Evolutionary conservation across 1,284 basidiomycete genomes (phyloP).

Genomic region (Chalciporus piperatoides): DNA sequence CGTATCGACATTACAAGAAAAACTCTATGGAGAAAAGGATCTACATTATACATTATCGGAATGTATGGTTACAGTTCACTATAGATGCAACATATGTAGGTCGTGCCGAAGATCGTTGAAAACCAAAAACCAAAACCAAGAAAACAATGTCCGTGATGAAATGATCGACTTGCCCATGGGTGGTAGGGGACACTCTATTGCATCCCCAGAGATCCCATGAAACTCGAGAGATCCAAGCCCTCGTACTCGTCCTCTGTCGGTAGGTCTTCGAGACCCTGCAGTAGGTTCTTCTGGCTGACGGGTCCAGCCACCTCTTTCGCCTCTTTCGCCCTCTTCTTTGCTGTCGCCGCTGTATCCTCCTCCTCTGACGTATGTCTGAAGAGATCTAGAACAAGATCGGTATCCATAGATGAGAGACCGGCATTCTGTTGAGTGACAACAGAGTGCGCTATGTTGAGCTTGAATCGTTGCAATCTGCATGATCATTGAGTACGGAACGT

Average conservation of each 20-base stretch:
- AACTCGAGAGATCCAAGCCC: conserved; percentile 77
- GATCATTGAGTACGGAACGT: conserved; percentile 16
- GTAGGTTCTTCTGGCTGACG: conserved; percentile 70
- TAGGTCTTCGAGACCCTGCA: conserved; percentile 85
- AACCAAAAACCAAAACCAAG: conserved; percentile 6
- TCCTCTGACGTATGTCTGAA: conserved; percentile 83
- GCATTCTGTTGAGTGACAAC: conserved; percentile 98
- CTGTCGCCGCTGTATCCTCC: conserved; percentile 53
- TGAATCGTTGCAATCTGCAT: conserved; percentile 91
- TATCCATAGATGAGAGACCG: conserved; percentile 93
- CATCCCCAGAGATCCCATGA: conserved; percentile 71
- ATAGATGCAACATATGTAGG: conserved; percentile 34
- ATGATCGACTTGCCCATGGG: conserved; percentile 10
- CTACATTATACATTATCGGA: conserved; percentile 35
- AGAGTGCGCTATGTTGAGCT: conserved; percentile 95
- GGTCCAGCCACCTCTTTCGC: conserved; percentile 51
- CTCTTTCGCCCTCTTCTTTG: conserved; percentile 53
- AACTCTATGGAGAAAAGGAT: conserved; percentile 17
- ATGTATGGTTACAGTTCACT: conserved; percentile 34
- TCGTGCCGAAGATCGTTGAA: conserved; percentile 18
- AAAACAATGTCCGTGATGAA: conserved; percentile 18
- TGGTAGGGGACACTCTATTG: conserved; percentile 13
- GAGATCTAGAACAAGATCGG: conserved; percentile 93
- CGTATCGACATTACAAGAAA: conserved; percentile 9
- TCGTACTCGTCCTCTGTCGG: conserved; percentile 90